Evolutionary conservation across 2,329 filamentous ascomycete genomes (phyloP).

Genomic region (Ascosphaera apis): DNA sequence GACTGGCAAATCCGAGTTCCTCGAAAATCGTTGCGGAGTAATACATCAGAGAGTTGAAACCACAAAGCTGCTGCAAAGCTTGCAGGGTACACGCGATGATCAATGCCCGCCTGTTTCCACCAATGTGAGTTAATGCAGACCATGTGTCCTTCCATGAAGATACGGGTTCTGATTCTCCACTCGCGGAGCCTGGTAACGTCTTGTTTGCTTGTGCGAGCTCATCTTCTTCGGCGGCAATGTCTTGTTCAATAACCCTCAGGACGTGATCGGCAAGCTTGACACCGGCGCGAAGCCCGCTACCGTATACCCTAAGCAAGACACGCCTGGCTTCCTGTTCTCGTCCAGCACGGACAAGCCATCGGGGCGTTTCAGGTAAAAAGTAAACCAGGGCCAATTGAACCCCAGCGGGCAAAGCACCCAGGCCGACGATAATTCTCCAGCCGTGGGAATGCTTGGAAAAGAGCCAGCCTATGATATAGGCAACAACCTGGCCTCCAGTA

Average conservation of each 20-base stretch:
- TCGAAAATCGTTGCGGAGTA: constrained; percentile 66
- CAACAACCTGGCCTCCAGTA: constrained; percentile 69
- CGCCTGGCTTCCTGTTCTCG: constrained; percentile 35
- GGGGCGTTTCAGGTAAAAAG: constrained; percentile 66
- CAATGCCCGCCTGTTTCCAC: constrained; percentile 43
- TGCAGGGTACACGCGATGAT: constrained; percentile 72
- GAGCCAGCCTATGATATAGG: constrained; percentile 62
- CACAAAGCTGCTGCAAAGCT: constrained; percentile 68
- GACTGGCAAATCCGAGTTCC: constrained; percentile 52
- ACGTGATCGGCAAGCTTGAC: constrained; percentile 32
- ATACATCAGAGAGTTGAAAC: constrained; percentile 85
- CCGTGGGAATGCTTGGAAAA: constrained; percentile 39
- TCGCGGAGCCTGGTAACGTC: not conserved
- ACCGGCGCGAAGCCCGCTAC: constrained; percentile 20
- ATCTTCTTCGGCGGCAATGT: constrained; percentile 48
- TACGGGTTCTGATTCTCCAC: too few species aligned
- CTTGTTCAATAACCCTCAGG: constrained; percentile 46
- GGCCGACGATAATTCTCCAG: constrained; percentile 81
- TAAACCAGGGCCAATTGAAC: constrained; percentile 46
- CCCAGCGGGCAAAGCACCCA: constrained; percentile 55
- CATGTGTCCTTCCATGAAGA: constrained; percentile 1
- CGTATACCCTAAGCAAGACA: constrained; percentile 44
- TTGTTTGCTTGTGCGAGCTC: constrained; percentile 9
- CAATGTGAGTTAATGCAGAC: constrained; percentile 13
- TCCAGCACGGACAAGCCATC: constrained; percentile 59